Evolutionary conservation across 2,329 filamentous ascomycete genomes (phyloP).

Genomic region (Mycosphaerelloides madeirae): DNA sequence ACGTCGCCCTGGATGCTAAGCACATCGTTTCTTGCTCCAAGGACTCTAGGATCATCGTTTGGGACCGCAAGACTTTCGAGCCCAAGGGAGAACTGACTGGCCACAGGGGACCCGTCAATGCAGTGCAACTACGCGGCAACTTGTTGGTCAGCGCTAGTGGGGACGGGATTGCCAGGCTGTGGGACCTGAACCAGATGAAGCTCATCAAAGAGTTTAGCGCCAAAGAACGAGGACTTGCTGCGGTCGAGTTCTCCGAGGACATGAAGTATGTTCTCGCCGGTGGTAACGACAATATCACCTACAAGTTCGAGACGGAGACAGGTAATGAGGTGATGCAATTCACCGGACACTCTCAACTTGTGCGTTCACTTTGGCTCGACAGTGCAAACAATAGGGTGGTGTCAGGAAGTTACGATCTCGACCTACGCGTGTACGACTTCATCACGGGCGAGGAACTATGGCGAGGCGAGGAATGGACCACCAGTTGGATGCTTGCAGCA

Average conservation of each 20-base stretch:
- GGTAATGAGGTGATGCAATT: slow-evolving; percentile 78
- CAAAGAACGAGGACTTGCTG: slow-evolving; percentile 89
- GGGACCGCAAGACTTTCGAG: slow-evolving; percentile 75
- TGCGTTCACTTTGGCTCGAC: slow-evolving; percentile 87
- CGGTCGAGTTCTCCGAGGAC: slow-evolving; percentile 93
- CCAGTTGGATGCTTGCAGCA: slow-evolving; percentile 92
- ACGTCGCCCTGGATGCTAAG: slow-evolving; percentile 85
- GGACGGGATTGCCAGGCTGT: slow-evolving; percentile 88
- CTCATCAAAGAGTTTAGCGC: slow-evolving; percentile 86
- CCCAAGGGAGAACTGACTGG: slow-evolving; percentile 76
- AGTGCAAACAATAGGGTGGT: slow-evolving; percentile 79
- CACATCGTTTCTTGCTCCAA: slow-evolving; percentile 98
- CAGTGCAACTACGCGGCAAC: slow-evolving; percentile 89
- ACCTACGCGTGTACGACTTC: slow-evolving; percentile 92
- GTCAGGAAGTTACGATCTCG: slow-evolving; percentile 89
- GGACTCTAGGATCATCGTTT: slow-evolving; percentile 88
- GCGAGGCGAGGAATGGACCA: slow-evolving; percentile 90
- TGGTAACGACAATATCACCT: slow-evolving; percentile 91
- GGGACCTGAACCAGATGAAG: slow-evolving; percentile 86
- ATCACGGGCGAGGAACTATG: slow-evolving; percentile 71
- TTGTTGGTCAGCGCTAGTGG: slow-evolving; percentile 90
- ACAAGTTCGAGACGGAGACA: slow-evolving; percentile 91
- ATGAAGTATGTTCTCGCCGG: slow-evolving; percentile 90
- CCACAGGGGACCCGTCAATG: slow-evolving; percentile 89
- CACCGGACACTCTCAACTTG: slow-evolving; percentile 76